phyloP scores from a whole-genome alignment of 2,329 filamentous ascomycete genomes.

The Botrytis pseudocinerea region DNA sequence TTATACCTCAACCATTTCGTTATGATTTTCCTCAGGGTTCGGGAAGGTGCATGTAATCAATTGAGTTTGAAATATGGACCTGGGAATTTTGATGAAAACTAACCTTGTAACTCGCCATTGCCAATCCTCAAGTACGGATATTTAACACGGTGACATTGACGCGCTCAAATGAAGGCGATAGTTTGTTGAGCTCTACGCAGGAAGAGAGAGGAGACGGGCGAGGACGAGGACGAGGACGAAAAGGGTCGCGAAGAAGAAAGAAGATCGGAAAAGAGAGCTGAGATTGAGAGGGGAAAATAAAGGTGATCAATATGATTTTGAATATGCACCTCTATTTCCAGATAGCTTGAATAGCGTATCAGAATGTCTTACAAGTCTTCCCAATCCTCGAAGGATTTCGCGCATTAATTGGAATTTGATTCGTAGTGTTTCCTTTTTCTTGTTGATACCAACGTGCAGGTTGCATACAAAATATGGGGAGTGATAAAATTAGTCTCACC shows the following conservation, averaged over 20 bases:
- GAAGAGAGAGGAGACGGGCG: neutral
- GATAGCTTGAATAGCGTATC: constrained; percentile 11
- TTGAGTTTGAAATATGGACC: constrained; percentile 13
- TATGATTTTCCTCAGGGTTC: neutral
- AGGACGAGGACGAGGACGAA: neutral
- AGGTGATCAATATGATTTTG: constrained; percentile 10
- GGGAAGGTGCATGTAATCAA: constrained; percentile 15
- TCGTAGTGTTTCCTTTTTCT: neutral
- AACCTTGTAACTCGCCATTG: constrained; percentile 25
- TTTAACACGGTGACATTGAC: constrained; percentile 22
- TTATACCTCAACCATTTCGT: neutral
- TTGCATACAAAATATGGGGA: constrained; percentile 19
- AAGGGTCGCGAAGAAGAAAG: constrained; percentile 14
- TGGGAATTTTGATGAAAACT: constrained; percentile 1
- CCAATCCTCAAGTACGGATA: constrained; percentile 9
- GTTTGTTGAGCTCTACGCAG: neutral
- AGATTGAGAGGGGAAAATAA: neutral
- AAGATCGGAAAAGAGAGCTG: constrained; percentile 14
- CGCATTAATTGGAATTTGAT: constrained; percentile 8
- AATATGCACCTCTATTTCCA: constrained; percentile 16
- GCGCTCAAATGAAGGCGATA: neutral
- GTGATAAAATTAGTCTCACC: constrained; percentile 22
- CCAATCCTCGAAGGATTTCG: constrained; percentile 3
- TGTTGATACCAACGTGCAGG: constrained; percentile 18
- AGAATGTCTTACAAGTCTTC: constrained; percentile 18